Conservation (phyloP, 148 eudicot genomes). For the Rhododendron williamsianum region DNA sequence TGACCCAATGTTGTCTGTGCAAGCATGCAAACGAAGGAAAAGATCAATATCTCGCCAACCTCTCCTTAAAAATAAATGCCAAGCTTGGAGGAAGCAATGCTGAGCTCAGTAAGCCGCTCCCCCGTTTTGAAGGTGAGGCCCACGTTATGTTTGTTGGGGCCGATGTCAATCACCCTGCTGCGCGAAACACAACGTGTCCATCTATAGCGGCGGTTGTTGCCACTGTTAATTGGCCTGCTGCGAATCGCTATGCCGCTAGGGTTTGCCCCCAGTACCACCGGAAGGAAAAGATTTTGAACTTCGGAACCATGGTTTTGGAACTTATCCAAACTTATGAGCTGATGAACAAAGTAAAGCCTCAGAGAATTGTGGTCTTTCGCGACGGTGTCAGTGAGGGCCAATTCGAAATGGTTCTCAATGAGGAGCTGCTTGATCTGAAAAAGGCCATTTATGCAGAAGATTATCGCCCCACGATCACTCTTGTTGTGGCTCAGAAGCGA, state of each 20-base stretch:
- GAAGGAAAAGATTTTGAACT: conserved; percentile 32
- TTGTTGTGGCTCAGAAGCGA: conserved; percentile 48
- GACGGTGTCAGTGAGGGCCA: conserved; percentile 58
- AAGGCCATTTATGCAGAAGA: conserved; percentile 14
- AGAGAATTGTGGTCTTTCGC: conserved; percentile 41
- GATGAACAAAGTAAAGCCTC: conserved; percentile 31
- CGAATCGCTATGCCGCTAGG: conserved; percentile 43
- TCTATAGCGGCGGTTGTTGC: conserved; percentile 54
- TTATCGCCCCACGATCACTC: conserved; percentile 35
- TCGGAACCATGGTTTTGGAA: conserved; percentile 39
- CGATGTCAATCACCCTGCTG: conserved; percentile 51
- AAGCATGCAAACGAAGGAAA: conserved; percentile 30
- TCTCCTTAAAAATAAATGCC: conserved; percentile 75
- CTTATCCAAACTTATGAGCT: conserved; percentile 27
- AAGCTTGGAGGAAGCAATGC: conserved; percentile 75
- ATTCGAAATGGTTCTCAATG: conserved; percentile 44
- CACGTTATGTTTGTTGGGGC: conserved; percentile 58
- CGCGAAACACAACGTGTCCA: conserved; percentile 22
- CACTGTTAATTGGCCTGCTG: conserved; percentile 49
- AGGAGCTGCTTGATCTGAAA: conserved; percentile 38
- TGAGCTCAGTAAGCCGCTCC: conserved; percentile 38
- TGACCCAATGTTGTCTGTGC: conserved; percentile 71
- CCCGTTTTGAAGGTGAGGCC: conserved; percentile 29
- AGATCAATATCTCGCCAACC: conserved; percentile 64
- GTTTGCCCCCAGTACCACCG: conserved; percentile 30